These are phyloP conservation scores for Thyridium curvatum DNA, from an alignment of 2,329 filamentous ascomycete genomes.

Conservation along the genomic window DNA sequence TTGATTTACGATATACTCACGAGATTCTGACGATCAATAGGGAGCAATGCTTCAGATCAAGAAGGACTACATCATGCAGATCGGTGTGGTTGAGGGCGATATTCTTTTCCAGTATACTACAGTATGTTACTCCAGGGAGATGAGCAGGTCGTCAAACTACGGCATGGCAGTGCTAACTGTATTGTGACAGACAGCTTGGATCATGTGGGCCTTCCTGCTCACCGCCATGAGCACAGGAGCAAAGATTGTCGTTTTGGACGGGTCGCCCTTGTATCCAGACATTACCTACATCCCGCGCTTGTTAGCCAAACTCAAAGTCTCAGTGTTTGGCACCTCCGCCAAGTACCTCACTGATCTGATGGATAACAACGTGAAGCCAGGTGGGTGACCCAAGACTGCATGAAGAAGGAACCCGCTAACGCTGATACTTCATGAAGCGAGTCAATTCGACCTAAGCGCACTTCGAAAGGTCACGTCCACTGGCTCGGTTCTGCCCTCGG, in stretches of 20 bases:
- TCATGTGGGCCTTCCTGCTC: conserved; percentile 10
- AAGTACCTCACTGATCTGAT: conserved; percentile 34
- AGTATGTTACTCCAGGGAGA: too few species aligned
- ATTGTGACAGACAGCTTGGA: conserved; percentile 7
- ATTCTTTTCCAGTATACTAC: conserved; percentile 9
- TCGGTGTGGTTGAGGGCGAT: too few species aligned
- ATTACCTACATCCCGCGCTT: conserved; percentile 3
- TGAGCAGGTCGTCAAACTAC: not conserved
- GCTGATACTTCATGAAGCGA: too few species aligned
- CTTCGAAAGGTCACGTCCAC: conserved; percentile 31
- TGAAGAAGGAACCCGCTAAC: too few species aligned
- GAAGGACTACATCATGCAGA: too few species aligned
- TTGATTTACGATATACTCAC: too few species aligned
- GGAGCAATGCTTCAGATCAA: too few species aligned
- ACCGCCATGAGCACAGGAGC: conserved; percentile 6
- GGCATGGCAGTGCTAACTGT: too few species aligned
- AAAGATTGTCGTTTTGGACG: conserved; percentile 12
- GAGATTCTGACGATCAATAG: too few species aligned
- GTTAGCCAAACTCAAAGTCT: conserved; percentile 2
- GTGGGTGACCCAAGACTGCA: too few species aligned
- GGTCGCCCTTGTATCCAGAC: conserved; percentile 9
- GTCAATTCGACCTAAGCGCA: too few species aligned
- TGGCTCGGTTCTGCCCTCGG: conserved; percentile 31
- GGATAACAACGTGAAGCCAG: too few species aligned
- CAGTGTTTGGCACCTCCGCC: conserved; percentile 31